Conservation (phyloP, 331 rosid genomes). For the Rhamnella rubrinervis region DNA sequence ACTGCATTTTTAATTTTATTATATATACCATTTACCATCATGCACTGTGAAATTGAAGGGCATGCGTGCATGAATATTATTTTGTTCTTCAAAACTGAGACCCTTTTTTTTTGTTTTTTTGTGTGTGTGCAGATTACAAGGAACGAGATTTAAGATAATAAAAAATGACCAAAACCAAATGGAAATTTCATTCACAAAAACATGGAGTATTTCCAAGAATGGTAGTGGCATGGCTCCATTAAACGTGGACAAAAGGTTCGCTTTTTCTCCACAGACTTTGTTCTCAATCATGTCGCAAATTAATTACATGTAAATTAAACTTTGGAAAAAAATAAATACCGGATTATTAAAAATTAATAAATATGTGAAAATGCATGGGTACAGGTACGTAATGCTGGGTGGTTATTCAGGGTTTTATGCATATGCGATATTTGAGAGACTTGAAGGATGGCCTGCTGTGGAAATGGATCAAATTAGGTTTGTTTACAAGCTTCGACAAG, state of each 20-base stretch:
- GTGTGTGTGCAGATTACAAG: conserved; percentile 52
- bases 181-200: conserved; percentile 68
- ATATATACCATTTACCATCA: too few species aligned
- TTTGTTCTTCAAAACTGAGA: neutral
- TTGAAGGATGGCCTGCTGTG: conserved; percentile 46
- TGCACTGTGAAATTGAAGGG: too few species aligned
- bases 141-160: conserved; percentile 41
- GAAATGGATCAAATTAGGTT: conserved; percentile 52
- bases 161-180: conserved; percentile 28
- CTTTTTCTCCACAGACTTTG: neutral
- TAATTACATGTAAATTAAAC: neutral
- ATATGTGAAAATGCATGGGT: neutral
- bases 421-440: conserved; percentile 53
- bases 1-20: neutral
- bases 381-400: conserved; percentile 59
- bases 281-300: neutral
- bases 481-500: conserved; percentile 50
- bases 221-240: conserved; percentile 33
- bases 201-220: conserved; percentile 38
- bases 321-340: neutral
- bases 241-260: conserved; percentile 69
- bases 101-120: neutral
- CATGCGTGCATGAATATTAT: too few species aligned
- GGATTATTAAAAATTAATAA: neutral
- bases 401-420: conserved; percentile 67